A percentile compares a stretch with the other conserved stretches of the same genome.
phyloP scores from a whole-genome alignment of 768 basidiomycete species.

The Lanmaoa rubissima region DNA sequence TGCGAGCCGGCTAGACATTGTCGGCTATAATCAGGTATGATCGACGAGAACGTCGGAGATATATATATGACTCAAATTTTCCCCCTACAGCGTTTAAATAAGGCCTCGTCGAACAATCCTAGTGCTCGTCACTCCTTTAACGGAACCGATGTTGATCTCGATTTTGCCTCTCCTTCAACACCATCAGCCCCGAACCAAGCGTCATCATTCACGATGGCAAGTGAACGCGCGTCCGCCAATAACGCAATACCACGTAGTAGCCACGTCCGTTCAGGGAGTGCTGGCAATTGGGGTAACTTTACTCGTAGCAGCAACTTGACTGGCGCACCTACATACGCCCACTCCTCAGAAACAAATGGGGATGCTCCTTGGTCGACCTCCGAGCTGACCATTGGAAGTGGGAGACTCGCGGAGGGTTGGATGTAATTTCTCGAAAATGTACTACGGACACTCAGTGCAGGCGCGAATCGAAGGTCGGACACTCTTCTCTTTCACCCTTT shows the following conservation, averaged over 20 bases:
- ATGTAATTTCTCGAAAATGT: slow-evolving; percentile 23
- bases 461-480: slow-evolving; percentile 41
- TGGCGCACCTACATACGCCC: slow-evolving; percentile 50
- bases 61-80: slow-evolving; percentile 13
- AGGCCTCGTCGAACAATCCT: slow-evolving; percentile 45
- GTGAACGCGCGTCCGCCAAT: slow-evolving; percentile 37
- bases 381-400: slow-evolving; percentile 48
- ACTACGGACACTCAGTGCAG: slow-evolving; percentile 1
- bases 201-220: slow-evolving; percentile 38
- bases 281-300: slow-evolving; percentile 74
- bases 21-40: slow-evolving; percentile 67
- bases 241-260: slow-evolving; percentile 46
- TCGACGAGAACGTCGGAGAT: slow-evolving; percentile 4
- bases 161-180: slow-evolving; percentile 56
- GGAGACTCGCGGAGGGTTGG: slow-evolving; percentile 55
- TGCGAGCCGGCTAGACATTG: slow-evolving; percentile 67
- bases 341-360: slow-evolving; percentile 50
- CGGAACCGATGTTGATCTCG: slow-evolving; percentile 63
- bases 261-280: slow-evolving; percentile 76
- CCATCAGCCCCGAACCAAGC: slow-evolving; percentile 45
- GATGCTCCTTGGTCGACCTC: slow-evolving; percentile 60
- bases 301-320: slow-evolving; percentile 52
- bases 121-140: slow-evolving; percentile 74
- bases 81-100: slow-evolving; percentile 43
- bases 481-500: slow-evolving; percentile 26